Conservation (phyloP, 345 rosid species). For the Balakata baccata region DNA sequence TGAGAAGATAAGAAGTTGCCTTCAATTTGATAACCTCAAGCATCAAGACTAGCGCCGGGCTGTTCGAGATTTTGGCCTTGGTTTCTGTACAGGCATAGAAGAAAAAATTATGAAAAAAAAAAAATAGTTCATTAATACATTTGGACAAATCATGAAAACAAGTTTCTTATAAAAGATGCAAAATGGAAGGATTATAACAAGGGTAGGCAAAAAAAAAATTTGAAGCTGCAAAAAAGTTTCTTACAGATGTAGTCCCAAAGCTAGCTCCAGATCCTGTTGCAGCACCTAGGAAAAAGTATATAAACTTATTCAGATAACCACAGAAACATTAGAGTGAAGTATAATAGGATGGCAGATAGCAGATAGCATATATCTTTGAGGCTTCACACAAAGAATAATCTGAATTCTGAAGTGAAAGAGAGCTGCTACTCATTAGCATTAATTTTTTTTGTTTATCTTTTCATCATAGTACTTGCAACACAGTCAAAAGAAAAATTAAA, state of each 20-base stretch:
- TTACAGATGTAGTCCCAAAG: slow-evolving; percentile 72
- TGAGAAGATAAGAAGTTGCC: not conserved
- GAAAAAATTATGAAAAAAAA: slow-evolving; percentile 1
- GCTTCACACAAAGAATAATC: not conserved
- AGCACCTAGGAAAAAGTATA: slow-evolving; percentile 42
- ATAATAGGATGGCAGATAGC: not conserved
- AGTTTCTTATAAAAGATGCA: not conserved
- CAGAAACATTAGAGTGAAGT: not conserved
- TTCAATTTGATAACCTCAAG: slow-evolving; percentile 12
- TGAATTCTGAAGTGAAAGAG: not conserved
- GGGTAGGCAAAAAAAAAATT: not conserved
- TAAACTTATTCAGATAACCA: slow-evolving; percentile 1
- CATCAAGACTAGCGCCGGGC: slow-evolving; percentile 52
- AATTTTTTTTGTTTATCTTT: not conserved
- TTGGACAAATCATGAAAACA: not conserved
- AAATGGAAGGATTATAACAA: not conserved
- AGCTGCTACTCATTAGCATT: not conserved
- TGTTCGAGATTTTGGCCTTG: slow-evolving; percentile 77
- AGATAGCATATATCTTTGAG: not conserved
- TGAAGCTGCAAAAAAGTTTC: slow-evolving; percentile 26
- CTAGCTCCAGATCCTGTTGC: slow-evolving; percentile 76
- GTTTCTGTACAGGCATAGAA: slow-evolving; percentile 49
- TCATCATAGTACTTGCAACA: not conserved
- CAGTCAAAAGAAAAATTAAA: not conserved
- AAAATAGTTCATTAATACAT: slow-evolving; percentile 10